phyloP scores from a whole-genome alignment of 2,329 filamentous ascomycete species.

The Septoria petroselini region DNA sequence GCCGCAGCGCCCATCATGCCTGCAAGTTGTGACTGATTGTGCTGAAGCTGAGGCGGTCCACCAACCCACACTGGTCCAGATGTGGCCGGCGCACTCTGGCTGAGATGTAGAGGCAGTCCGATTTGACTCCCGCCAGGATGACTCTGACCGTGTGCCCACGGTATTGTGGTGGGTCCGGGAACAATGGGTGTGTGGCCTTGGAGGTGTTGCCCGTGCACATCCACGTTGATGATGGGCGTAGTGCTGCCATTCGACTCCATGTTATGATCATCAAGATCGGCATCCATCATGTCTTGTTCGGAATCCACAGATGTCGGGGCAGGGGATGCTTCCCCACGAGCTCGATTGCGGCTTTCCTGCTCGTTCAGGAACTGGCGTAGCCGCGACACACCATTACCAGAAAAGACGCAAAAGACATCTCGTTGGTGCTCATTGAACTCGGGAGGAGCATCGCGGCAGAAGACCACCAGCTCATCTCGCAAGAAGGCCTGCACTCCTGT shows the following conservation, averaged over 20 bases:
- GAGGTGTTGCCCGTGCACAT: slow-evolving; percentile 29
- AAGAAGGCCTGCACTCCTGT: slow-evolving; percentile 92
- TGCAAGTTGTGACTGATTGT: slow-evolving; percentile 35
- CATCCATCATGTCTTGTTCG: slow-evolving; percentile 32
- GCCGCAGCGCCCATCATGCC: slow-evolving; percentile 41
- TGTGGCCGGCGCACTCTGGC: slow-evolving; percentile 34
- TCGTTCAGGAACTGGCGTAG: slow-evolving; percentile 76
- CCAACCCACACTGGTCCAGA: slow-evolving; percentile 25
- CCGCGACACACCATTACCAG: slow-evolving; percentile 73
- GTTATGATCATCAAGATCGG: slow-evolving; percentile 34
- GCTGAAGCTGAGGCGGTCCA: slow-evolving; percentile 11
- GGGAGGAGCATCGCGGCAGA: slow-evolving; percentile 81
- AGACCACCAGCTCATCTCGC: slow-evolving; percentile 75
- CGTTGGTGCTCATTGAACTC: slow-evolving; percentile 96
- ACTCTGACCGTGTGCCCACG: slow-evolving; percentile 15
- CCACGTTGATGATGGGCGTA: slow-evolving; percentile 33
- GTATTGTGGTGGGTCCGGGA: slow-evolving; percentile 21
- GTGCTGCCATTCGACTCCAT: slow-evolving; percentile 33
- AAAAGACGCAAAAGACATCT: slow-evolving; percentile 96
- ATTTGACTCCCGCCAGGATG: slow-evolving; percentile 1
- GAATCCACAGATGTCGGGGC: slow-evolving; percentile 24
- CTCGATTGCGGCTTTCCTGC: slow-evolving; percentile 22
- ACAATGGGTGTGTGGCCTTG: slow-evolving; percentile 32
- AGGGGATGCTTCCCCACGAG: slow-evolving; percentile 17
- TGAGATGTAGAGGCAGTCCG: slow-evolving; percentile 23